Evolutionary conservation across 1,139 yeast species (phyloP).

Genomic region (Suhomyces maxii): DNA sequence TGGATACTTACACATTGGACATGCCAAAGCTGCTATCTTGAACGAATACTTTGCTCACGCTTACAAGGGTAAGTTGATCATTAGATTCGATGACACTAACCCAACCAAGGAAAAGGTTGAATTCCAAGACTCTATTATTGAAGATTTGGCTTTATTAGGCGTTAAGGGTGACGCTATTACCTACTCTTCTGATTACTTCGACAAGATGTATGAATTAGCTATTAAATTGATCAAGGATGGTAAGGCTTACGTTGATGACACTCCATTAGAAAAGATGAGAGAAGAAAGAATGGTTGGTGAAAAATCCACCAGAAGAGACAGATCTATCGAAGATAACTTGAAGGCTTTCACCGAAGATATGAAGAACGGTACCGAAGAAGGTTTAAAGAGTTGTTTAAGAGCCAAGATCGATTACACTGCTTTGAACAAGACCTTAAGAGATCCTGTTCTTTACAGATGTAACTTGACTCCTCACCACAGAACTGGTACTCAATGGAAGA

Average conservation of each 20-base stretch:
- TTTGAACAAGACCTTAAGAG: conserved; percentile 90
- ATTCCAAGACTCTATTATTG: conserved; percentile 88
- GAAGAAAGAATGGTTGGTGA: conserved; percentile 98
- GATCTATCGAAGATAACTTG: conserved; percentile 88
- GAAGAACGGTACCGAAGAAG: conserved; percentile 90
- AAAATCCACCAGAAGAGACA: conserved; percentile 84
- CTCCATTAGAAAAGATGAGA: conserved; percentile 91
- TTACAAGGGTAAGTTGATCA: conserved; percentile 90
- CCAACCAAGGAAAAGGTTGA: conserved; percentile 94
- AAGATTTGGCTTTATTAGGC: conserved; percentile 84
- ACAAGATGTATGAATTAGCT: conserved; percentile 84
- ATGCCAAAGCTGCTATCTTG: conserved; percentile 93
- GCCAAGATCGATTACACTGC: conserved; percentile 92
- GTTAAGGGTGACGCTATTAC: conserved; percentile 87
- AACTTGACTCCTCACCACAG: conserved; percentile 96
- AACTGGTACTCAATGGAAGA: conserved; percentile 88
- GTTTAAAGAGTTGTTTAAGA: conserved; percentile 85
- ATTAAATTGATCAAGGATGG: conserved; percentile 87
- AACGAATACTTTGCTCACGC: conserved; percentile 94
- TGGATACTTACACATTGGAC: conserved; percentile 93
- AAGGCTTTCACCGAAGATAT: conserved; percentile 81
- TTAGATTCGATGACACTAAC: conserved; percentile 96
- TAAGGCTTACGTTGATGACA: conserved; percentile 95
- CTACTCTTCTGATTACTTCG: conserved; percentile 90
- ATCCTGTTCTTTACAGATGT: conserved; percentile 95